Base-by-base conservation (phyloP, 176 grass and related monocot species). In the Avena atlantica region DNA sequence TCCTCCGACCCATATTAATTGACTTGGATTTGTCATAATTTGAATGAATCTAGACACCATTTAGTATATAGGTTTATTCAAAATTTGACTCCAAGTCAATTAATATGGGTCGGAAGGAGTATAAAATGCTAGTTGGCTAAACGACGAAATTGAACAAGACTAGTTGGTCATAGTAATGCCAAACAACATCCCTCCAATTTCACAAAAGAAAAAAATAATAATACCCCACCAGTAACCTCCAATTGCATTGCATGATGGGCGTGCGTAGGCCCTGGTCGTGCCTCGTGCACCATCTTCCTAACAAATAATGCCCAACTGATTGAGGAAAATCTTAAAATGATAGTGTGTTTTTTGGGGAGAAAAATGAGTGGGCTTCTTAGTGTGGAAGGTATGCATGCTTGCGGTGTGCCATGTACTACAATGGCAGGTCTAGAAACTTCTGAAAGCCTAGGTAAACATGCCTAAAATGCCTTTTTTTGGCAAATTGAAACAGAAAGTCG, bases 331-430 rank as follows among this genome's bases (percentile, higher is more conserved):
- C 31, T 42, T 42, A 42, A 7, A 42, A 42, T 42, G 40, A 42
- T 42, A 42, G 40, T 42, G 40, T 6, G 40, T 42, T 42, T 42
- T 6, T 42, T 42, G 0, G 40, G 40, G 40, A 42, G 40, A 42
- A 42, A 42, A 34, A 34, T 34, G 31, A 34, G 31, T 34, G 48
- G 9, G 60, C 3, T 70, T 8, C n/a, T 19, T 61, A 11, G 50
- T 61, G 72, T 49, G 77, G 23, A 81, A 81, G 79, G 14, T 78
- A 13, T 78, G 62, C 42, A 86, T 70, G 65, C 62, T 20, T 63
- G 78, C n/a, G 36, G 17, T 3, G 13, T 86, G 62, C 44, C 61
- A 44, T 44, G 40, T 42, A 42, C 6, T 6, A 42, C 5, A 8
- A 7, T 42, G 6, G 40, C 6, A 42, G 6, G 8, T 1, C 40